Base-by-base conservation (phyloP, 768 basidiomycete species). In the Royoungia palumana region DNA sequence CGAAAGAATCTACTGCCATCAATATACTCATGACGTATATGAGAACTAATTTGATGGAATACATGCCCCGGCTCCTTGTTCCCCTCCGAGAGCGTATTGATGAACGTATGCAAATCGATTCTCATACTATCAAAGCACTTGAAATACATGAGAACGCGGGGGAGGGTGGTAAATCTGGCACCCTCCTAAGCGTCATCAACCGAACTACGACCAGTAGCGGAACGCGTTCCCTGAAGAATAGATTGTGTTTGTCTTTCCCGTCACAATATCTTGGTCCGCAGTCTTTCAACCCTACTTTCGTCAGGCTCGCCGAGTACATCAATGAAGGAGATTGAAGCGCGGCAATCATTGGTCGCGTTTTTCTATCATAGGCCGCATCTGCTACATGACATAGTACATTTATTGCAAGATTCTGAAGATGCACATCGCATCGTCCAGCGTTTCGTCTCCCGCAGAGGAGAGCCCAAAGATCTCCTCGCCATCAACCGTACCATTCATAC, bases 291-390 rank as follows among this genome's bases (percentile, higher is more conserved):
- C 56, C 38, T 39, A 28, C 45, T 41, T 46, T 38, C 48, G 19
- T n/a, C 56, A 92, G 89, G 87, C 65, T 89, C 89, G 28, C 91
- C 91, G 0, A 91, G 88, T 60, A 87, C 85, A 3, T 89, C 87
- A 2, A 68, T 83, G 12, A 53, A 62, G 14, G 87, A 90, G 59
- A 90, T 94, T 54, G 77, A 79, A 56, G 70, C 80, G 11, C 82
- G 85, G 6, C 91, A 92, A 60, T 78, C 80, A n/a, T 66, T 92
- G 6, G 89, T 94, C 20, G 76, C 83, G 4, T 81, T 86, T 58
- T 86, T 94, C 60, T 69, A 76, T 56, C 56, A 70, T 10, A 71
- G 82, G 25, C 76, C 79, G 27, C 79, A 85, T 60, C 75, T 91
- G 35, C 79, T 81, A 35, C 72, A 76, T 30, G 89, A 91, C 58